A percentile compares a stretch with the other conserved stretches of the same genome.
Evolutionary conservation across 1,284 basidiomycete genomes (phyloP).

Genomic region (Leccinum solheimii): DNA sequence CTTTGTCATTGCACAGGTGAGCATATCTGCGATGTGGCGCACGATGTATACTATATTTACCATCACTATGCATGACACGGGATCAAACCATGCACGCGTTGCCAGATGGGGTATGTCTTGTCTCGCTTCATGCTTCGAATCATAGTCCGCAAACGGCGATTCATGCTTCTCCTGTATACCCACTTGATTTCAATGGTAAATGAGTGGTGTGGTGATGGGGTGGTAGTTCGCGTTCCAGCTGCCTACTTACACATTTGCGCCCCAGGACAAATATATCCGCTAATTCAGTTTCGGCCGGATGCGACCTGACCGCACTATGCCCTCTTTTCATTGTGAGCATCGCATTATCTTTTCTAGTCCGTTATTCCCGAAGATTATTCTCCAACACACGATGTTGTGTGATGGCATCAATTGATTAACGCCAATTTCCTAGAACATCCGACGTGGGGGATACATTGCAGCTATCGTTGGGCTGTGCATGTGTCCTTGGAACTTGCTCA

Average conservation of each 20-base stretch:
- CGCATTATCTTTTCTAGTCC: background rate
- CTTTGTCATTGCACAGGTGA: slow-evolving; percentile 72
- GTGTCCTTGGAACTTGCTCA: slow-evolving; percentile 80
- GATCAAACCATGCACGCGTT: background rate
- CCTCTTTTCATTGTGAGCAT: slow-evolving; percentile 72
- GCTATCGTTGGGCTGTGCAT: slow-evolving; percentile 75
- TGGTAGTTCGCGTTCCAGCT: slow-evolving; percentile 3
- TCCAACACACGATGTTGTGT: background rate
- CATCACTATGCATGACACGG: background rate
- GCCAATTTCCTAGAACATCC: slow-evolving; percentile 60
- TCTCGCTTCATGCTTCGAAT: slow-evolving; percentile 5
- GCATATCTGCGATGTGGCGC: slow-evolving; percentile 16
- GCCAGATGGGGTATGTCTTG: slow-evolving; percentile 31
- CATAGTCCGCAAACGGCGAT: slow-evolving; percentile 23
- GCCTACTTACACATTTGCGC: background rate
- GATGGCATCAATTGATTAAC: slow-evolving; percentile 2
- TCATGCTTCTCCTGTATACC: slow-evolving; percentile 9
- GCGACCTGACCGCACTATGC: slow-evolving; percentile 79
- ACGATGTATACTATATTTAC: slow-evolving; percentile 16
- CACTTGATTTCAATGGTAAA: background rate
- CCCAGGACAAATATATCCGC: slow-evolving; percentile 77
- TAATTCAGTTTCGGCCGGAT: slow-evolving; percentile 83
- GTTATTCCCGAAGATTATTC: background rate
- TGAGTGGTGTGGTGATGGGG: slow-evolving; percentile 1
- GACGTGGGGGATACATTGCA: slow-evolving; percentile 79